Conservation (phyloP, 2,329 filamentous ascomycete species). For the Elsinoe batatas region DNA sequence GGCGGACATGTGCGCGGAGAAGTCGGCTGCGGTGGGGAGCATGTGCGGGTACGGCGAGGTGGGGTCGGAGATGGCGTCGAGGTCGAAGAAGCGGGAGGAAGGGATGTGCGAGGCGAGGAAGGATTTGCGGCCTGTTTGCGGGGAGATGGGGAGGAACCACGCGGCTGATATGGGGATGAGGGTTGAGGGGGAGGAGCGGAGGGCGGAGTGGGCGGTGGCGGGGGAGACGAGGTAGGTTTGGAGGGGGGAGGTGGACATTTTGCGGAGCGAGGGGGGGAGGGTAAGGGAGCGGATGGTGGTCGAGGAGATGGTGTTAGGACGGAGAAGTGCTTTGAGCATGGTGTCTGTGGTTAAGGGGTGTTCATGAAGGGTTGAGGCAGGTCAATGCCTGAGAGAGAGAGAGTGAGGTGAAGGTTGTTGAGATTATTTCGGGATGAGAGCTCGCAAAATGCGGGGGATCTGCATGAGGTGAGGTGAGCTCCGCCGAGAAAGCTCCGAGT, state of each 20-base stretch:
- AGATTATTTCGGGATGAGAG: slow-evolving; percentile 7
- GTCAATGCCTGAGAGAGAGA: slow-evolving; percentile 8
- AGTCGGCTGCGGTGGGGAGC: slow-evolving; percentile 72
- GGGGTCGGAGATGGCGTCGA: slow-evolving; percentile 83
- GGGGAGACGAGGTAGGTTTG: slow-evolving; percentile 81
- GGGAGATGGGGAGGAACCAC: slow-evolving; percentile 94
- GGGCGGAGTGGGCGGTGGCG: slow-evolving; percentile 66
- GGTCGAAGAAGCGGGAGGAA: slow-evolving; percentile 82
- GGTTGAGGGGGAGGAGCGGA: slow-evolving; percentile 71
- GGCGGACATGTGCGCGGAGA: slow-evolving; percentile 79
- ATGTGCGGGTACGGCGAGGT: slow-evolving; percentile 91
- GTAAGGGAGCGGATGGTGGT: not conserved
- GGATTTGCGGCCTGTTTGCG: slow-evolving; percentile 61
- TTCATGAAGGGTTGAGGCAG: slow-evolving; percentile 23
- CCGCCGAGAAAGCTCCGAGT: slow-evolving; percentile 4
- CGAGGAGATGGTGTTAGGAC: not conserved
- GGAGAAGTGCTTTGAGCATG: slow-evolving; percentile 2
- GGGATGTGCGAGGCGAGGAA: slow-evolving; percentile 80
- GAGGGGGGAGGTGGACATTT: slow-evolving; percentile 34
- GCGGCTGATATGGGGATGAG: slow-evolving; percentile 83
- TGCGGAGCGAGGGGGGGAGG: not conserved
- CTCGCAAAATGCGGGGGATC: slow-evolving; percentile 7
- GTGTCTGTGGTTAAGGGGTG: slow-evolving; percentile 32
- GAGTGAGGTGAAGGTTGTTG: not conserved
- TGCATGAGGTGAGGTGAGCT: not conserved